Base-by-base conservation (phyloP, 2,329 filamentous ascomycete genomes). In the Verticillium longisporum region DNA sequence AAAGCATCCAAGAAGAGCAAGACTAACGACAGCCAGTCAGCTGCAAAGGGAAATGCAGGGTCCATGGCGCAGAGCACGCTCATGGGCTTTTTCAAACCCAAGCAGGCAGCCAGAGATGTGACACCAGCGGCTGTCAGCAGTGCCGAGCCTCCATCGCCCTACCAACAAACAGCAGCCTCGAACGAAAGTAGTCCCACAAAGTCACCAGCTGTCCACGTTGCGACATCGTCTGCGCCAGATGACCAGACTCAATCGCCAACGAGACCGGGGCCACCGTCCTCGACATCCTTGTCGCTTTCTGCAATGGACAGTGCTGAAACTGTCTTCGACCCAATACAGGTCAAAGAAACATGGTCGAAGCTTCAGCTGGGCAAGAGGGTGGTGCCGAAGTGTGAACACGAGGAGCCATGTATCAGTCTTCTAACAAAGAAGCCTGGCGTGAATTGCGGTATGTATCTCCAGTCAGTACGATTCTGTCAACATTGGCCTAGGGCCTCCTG, bases 371-470 rank as follows among this genome's bases (percentile, higher is more conserved):
- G 88, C 15, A 92, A 89, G 72, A 87, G 89, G 61, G 77, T 85
- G 1, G 80, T 85, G 1, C 95, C 95, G 1, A 84, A 83, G 61
- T 99, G 95, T 71, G 92, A 97, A 56, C 95, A 99, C 70, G 81
- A 86, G 59, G 93, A 98, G 68, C 89, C 91, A 2, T 98, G 95
- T 74, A 90, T 92, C 65, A 91, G 83, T 65, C 78, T 94, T 58
- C 83, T 88, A 18, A 97, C 93, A 1, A 97, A 94, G 77, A 98
- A 98, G 71, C 82, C 91, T 0, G 95, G 95, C 1, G 78, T 91
- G 64, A 99, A 98, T 69, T 88, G 71, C 75, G 94, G 80, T 84
- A 76, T 69, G 80, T 76, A 10, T 18, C 18, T 21, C 11, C 7
- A 5, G 38, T 45, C n/a, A 50, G 6, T 5, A 21, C 34, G 6